Conservation (phyloP, 1,139 yeast species). For the Pneumocystis oryctolagi region DNA sequence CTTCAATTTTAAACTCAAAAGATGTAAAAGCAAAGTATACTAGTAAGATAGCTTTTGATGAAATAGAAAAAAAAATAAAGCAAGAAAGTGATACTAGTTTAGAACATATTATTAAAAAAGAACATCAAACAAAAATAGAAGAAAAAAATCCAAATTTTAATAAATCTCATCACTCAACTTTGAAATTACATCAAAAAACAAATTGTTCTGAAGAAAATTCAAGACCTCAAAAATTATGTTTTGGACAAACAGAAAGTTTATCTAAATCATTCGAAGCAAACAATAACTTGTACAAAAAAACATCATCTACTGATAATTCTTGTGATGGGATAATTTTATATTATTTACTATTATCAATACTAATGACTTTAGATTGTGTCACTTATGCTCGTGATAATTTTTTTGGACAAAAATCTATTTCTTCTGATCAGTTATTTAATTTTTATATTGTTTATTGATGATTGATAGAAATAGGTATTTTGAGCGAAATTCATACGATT, state of each 20-base stretch:
- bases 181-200: neutral
- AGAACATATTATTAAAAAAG: neutral
- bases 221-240: constrained; percentile 63
- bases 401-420: constrained; percentile 84
- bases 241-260: constrained; percentile 55
- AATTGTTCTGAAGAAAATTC: constrained; percentile 17
- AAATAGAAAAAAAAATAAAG: constrained; percentile 18
- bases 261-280: constrained; percentile 20
- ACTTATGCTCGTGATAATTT: constrained; percentile 40
- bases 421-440: constrained; percentile 43
- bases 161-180: neutral
- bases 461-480: constrained; percentile 26
- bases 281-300: constrained; percentile 12
- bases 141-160: neutral
- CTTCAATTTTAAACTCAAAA: constrained; percentile 16
- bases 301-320: neutral
- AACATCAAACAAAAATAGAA: constrained; percentile 16
- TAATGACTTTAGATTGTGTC: constrained; percentile 17
- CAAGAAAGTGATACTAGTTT: neutral
- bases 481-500: constrained; percentile 77
- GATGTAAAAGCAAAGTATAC: constrained; percentile 67
- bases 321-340: neutral
- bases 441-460: neutral
- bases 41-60: constrained; percentile 77
- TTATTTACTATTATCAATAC: neutral